Percentiles rank a stretch among this genome's conserved stretches.
phyloP scores from a whole-genome alignment of 305 asterid species.

The Euphrasia arctica region DNA sequence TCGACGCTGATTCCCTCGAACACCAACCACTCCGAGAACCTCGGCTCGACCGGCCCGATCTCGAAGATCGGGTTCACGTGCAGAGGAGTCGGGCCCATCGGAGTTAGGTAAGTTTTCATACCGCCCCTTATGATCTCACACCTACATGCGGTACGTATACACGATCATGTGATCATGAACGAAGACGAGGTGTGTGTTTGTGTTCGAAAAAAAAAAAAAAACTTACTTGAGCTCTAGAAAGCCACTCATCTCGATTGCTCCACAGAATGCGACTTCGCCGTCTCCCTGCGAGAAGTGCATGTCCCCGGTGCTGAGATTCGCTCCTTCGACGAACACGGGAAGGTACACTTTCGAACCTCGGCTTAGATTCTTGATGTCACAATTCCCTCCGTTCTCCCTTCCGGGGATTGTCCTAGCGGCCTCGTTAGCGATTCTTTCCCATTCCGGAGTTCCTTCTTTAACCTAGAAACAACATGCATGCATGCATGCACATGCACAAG shows the following conservation, averaged over 20 bases:
- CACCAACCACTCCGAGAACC: constrained; percentile 93
- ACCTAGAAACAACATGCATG: constrained; percentile 39
- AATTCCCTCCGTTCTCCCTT: constrained; percentile 93
- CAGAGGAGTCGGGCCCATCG: constrained; percentile 89
- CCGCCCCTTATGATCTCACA: constrained; percentile 90
- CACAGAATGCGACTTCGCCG: constrained; percentile 92
- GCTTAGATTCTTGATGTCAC: constrained; percentile 92
- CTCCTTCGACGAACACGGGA: constrained; percentile 94
- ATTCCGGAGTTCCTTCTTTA: constrained; percentile 64
- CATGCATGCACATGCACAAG: background rate
- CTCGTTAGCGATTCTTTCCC: constrained; percentile 78
- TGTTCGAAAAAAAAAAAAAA: background rate
- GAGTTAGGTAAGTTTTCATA: constrained; percentile 87
- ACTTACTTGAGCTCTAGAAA: constrained; percentile 91
- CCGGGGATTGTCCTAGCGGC: constrained; percentile 97
- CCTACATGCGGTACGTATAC: constrained; percentile 30
- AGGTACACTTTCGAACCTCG: constrained; percentile 90
- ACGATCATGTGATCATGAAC: background rate
- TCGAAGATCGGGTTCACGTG: constrained; percentile 94
- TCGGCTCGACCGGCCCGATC: constrained; percentile 88
- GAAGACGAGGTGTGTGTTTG: too few relatives aligned
- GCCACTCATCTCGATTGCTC: constrained; percentile 98
- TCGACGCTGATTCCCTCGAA: constrained; percentile 97
- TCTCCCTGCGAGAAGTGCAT: constrained; percentile 99
- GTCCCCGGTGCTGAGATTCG: constrained; percentile 93